A percentile compares a stretch with the other conserved stretches of the same genome.
These are phyloP conservation scores for Fusarium xyrophilum DNA, from an alignment of 2,329 filamentous ascomycete genomes.

Conservation along the genomic window DNA sequence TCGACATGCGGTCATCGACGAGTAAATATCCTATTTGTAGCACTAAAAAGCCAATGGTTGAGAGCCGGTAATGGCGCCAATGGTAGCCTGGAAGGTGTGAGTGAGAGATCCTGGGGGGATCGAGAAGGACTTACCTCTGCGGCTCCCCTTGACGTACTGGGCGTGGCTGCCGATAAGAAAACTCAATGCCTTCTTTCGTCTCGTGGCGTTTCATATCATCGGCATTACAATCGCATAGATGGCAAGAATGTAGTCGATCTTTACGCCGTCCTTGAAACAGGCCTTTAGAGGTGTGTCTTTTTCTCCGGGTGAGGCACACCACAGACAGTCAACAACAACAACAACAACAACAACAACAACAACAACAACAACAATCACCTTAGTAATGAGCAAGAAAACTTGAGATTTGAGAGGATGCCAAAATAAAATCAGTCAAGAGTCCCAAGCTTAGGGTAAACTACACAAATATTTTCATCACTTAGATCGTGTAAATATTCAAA, in stretches of 20 bases:
- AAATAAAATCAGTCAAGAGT: neutral
- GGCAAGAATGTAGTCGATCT: slow-evolving; percentile 13
- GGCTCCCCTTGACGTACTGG: no score
- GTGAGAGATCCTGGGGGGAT: no score
- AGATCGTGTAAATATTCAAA: neutral
- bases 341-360: neutral
- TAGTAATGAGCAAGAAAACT: neutral
- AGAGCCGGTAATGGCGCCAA: no score
- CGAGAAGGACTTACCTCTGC: no score
- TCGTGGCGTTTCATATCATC: neutral
- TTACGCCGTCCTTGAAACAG: slow-evolving; percentile 1
- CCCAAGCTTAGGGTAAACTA: neutral
- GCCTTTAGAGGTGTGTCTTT: slow-evolving; percentile 7
- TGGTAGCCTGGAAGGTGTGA: no score
- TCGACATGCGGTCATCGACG: slow-evolving; percentile 3
- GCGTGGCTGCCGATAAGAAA: no score
- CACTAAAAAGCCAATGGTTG: slow-evolving; percentile 8
- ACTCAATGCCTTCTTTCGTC: neutral
- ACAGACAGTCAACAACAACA: neutral
- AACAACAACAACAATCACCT: neutral
- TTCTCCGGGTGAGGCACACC: neutral
- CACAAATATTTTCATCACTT: neutral
- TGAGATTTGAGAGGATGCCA: neutral
- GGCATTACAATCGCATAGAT: neutral
- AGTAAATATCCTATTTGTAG: neutral